phyloP scores from a whole-genome alignment of 169 alveolate species.

The Eimeria falciformis region DNA sequence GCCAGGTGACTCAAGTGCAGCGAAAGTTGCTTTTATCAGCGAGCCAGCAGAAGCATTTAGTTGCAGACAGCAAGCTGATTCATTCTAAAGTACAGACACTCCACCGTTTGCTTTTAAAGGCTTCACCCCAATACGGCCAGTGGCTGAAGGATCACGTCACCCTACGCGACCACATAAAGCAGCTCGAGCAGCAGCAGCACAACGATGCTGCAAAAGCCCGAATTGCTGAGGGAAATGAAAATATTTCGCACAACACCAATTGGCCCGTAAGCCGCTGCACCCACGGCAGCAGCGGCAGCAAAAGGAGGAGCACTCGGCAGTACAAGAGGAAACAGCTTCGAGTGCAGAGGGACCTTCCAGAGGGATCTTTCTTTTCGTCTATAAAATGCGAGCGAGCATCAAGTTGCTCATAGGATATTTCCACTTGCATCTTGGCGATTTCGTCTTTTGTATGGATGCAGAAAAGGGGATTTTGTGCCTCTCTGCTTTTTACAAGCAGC shows the following conservation, averaged over 20 bases:
- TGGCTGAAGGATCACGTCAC: conserved; percentile 31
- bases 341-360: not conserved
- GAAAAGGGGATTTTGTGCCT: conserved; percentile 1
- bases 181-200: conserved; percentile 48
- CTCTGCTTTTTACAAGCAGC: not conserved
- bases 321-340: conserved; percentile 40
- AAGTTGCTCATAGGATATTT: conserved; percentile 22
- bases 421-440: conserved; percentile 12
- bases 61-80: conserved; percentile 60
- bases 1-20: conserved; percentile 36
- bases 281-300: conserved; percentile 46
- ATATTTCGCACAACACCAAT: not conserved
- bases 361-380: conserved; percentile 8
- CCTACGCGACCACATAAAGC: conserved; percentile 46
- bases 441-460: conserved; percentile 10
- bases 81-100: conserved; percentile 35
- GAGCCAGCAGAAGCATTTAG: conserved; percentile 29
- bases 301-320: conserved; percentile 35
- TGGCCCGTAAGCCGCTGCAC: conserved; percentile 19
- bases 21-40: conserved; percentile 46
- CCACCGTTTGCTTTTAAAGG: conserved; percentile 11
- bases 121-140: conserved; percentile 42
- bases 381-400: conserved; percentile 30
- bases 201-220: not conserved
- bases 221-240: conserved; percentile 1